phyloP scores from a whole-genome alignment of 164 flowering plant species.

The Tinospora cordifolia region DNA sequence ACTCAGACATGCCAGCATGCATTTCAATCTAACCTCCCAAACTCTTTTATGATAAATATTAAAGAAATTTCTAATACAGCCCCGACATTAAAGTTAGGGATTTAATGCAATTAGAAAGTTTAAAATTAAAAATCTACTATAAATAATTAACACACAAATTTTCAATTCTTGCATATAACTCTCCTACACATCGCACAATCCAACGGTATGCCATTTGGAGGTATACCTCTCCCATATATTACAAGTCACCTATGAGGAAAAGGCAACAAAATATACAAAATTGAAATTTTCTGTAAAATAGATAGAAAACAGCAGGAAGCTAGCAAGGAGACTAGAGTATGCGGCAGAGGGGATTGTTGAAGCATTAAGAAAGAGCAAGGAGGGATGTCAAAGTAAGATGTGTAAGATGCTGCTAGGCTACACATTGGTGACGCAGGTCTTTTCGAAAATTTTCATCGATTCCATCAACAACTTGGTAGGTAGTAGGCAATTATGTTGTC shows the following conservation, averaged over 20 bases:
- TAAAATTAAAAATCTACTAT: too few relatives aligned
- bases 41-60: too few relatives aligned
- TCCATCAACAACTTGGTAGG: slow-evolving; percentile 65
- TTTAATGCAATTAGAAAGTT: too few relatives aligned
- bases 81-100: too few relatives aligned
- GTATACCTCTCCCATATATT: too few relatives aligned
- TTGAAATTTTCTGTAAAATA: slow-evolving; percentile 16
- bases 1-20: too few relatives aligned
- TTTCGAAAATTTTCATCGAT: slow-evolving; percentile 73
- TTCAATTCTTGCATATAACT: too few relatives aligned
- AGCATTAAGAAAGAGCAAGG: slow-evolving; percentile 30
- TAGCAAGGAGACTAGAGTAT: slow-evolving; percentile 33
- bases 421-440: slow-evolving; percentile 85
- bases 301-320: slow-evolving; percentile 36
- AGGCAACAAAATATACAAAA: slow-evolving; percentile 7
- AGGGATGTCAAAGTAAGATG: slow-evolving; percentile 80
- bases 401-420: slow-evolving; percentile 67
- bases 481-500: slow-evolving; percentile 52
- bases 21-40: too few relatives aligned
- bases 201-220: too few relatives aligned
- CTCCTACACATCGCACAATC: too few relatives aligned
- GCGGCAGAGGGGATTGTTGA: slow-evolving; percentile 41
- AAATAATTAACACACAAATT: too few relatives aligned
- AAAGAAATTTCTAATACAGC: too few relatives aligned
- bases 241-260: slow-evolving; percentile 3